These are phyloP conservation scores for Pachyrhizus erosus DNA, from an alignment of 306 rosid genomes.

Conservation along the genomic window DNA sequence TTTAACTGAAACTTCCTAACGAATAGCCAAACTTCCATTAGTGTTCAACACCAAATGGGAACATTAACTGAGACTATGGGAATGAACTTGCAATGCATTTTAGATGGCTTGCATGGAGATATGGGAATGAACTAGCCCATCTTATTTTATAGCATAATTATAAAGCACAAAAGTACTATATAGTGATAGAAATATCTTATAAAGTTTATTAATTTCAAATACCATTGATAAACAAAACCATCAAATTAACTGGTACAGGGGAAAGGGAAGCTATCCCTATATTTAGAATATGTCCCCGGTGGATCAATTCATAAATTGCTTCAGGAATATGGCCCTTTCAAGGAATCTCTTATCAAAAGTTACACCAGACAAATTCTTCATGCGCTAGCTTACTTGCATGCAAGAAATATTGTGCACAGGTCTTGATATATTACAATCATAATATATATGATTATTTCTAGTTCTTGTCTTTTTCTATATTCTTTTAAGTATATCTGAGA, in stretches of 20 bases:
- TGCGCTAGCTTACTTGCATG: neutral
- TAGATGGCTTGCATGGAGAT: too few species aligned
- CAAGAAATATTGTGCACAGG: neutral
- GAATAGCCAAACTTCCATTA: too few species aligned
- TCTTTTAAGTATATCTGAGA: neutral
- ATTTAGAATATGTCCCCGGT: neutral
- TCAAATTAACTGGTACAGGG: neutral
- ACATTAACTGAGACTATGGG: too few species aligned
- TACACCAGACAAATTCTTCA: neutral
- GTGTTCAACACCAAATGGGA: too few species aligned
- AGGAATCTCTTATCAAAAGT: neutral
- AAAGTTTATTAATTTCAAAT: neutral
- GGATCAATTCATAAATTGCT: neutral
- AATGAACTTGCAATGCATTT: too few species aligned
- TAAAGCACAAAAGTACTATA: neutral
- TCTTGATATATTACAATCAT: neutral
- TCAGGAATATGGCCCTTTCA: neutral
- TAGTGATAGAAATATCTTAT: too few species aligned
- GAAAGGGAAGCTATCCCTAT: neutral
- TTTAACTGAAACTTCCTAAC: too few species aligned
- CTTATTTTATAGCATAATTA: too few species aligned
- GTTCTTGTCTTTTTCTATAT: neutral
- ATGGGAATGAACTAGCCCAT: too few species aligned
- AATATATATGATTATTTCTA: neutral
- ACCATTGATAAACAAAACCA: neutral